Evolutionary conservation across 352 stramenopile species (phyloP).

Genomic region (Globisporangium spinosum): DNA sequence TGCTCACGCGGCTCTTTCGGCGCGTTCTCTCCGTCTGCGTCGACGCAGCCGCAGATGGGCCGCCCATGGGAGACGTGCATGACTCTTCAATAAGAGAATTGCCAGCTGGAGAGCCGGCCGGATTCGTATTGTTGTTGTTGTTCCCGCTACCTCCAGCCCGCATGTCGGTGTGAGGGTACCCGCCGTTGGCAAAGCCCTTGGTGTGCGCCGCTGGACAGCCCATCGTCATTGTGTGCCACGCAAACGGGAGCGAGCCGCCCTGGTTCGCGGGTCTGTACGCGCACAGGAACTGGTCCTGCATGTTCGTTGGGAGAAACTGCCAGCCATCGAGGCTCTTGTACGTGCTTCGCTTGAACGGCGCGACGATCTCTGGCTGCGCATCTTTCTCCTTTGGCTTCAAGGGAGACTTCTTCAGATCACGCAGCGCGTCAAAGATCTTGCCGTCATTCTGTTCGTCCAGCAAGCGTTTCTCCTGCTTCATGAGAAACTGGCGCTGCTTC

Average conservation of each 20-base stretch:
- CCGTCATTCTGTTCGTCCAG: constrained; percentile 49
- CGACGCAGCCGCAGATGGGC: constrained; percentile 18
- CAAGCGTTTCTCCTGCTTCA: constrained; percentile 65
- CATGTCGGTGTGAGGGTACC: constrained; percentile 34
- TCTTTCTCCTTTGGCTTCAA: constrained; percentile 25
- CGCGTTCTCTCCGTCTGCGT: constrained; percentile 25
- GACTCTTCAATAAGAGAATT: constrained; percentile 28
- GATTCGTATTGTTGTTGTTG: constrained; percentile 10
- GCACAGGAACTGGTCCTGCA: constrained; percentile 81
- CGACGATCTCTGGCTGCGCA: constrained; percentile 30
- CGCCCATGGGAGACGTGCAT: constrained; percentile 27
- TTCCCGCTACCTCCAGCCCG: not conserved
- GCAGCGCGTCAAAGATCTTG: constrained; percentile 34
- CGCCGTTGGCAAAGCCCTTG: constrained; percentile 74
- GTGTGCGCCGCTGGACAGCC: constrained; percentile 74
- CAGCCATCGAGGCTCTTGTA: constrained; percentile 77
- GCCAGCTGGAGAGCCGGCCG: constrained; percentile 29
- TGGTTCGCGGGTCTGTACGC: constrained; percentile 37
- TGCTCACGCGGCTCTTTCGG: constrained; percentile 18
- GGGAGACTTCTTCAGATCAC: constrained; percentile 17
- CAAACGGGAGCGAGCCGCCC: constrained; percentile 29
- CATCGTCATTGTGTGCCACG: constrained; percentile 88
- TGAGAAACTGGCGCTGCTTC: constrained; percentile 71
- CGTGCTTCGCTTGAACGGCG: constrained; percentile 82
- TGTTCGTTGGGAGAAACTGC: constrained; percentile 82